Evolutionary conservation across 1,284 basidiomycete species (phyloP), one percentile per base, ranked within the genome.

Genomic region (Rhodotorula sp.): DNA sequence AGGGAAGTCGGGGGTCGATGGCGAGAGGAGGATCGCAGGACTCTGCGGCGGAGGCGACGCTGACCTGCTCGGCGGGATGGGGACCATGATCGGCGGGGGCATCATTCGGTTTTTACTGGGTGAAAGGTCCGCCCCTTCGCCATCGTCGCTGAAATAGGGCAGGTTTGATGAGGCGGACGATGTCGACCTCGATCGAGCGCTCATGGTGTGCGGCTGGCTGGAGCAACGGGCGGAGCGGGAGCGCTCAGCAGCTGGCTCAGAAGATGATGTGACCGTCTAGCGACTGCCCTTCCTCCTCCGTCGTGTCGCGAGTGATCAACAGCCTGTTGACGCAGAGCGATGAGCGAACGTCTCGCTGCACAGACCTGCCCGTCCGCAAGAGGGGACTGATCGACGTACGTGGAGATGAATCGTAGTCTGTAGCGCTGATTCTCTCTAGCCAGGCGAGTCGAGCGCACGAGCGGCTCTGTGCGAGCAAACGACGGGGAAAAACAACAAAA

Each of bases 1-100:
- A 8, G 70, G 66, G 38, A 71, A 71, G 26, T 71, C 70, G 55
- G 70, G 70, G 0, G 70, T 58, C 21, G 70, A 65, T n/a, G 70
- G 70, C 26, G 63, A 66, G 14, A 71, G 63, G 57, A 71, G 45
- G 45, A 71, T 64, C 15, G 62, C 54, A 3, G 70, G 70, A 18
- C 56, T 60, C 28, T 55, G 28, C 6, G 66, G 66, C 15, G 62
- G 55, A 34, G 15, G 60, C 12, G 47, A 57, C 23, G 21, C 60
- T 10, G 60, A 62, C 45, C 43, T 23, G 31, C 31, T 19, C 21
- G 49, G 23, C 28, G 28, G 48, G 48, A 67, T 31, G 45, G 50
- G 45, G 5, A 10, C n/a, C 50, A 60, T 28, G 15, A 43, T 49
- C 14, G 60, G 66, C 49, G 66, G 54, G n/a, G 31, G 66, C 21